phyloP scores from a whole-genome alignment of 495 filamentous ascomycete genomes.

The Darksidea phi region DNA sequence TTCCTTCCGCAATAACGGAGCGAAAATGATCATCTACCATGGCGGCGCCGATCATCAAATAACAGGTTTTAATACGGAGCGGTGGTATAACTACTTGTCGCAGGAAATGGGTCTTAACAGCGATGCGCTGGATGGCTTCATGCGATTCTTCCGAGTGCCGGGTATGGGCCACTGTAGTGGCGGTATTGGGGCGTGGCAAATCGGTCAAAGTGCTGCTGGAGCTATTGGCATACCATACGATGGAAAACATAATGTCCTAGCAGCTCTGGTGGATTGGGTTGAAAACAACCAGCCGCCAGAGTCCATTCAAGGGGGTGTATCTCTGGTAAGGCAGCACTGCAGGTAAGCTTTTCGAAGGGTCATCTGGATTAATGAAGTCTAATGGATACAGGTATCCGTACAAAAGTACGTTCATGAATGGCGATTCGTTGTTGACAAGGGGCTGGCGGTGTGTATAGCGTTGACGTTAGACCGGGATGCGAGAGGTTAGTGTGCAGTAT shows the following conservation, averaged over 20 bases:
- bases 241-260: background rate
- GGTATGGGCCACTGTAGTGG: constrained; percentile 16
- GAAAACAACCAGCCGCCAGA: background rate
- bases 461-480: too few relatives aligned
- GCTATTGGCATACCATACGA: background rate
- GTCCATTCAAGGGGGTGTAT: background rate
- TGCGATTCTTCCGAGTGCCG: constrained; percentile 9
- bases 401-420: background rate
- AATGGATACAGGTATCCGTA: background rate
- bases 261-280: background rate
- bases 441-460: background rate
- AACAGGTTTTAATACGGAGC: constrained; percentile 9
- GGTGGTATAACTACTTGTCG: constrained; percentile 6
- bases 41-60: constrained; percentile 14
- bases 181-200: constrained; percentile 2
- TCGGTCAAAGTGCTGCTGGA: constrained; percentile 4
- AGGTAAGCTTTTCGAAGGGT: background rate
- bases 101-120: background rate
- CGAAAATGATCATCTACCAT: constrained; percentile 9
- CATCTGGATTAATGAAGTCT: background rate
- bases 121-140: background rate
- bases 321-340: background rate
- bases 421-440: background rate
- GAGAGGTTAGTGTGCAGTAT: too few relatives aligned
- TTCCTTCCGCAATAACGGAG: background rate